Evolutionary conservation across 345 rosid genomes (phyloP), one percentile per base, ranked within the genome.

Genomic region (Brassica nigra): DNA sequence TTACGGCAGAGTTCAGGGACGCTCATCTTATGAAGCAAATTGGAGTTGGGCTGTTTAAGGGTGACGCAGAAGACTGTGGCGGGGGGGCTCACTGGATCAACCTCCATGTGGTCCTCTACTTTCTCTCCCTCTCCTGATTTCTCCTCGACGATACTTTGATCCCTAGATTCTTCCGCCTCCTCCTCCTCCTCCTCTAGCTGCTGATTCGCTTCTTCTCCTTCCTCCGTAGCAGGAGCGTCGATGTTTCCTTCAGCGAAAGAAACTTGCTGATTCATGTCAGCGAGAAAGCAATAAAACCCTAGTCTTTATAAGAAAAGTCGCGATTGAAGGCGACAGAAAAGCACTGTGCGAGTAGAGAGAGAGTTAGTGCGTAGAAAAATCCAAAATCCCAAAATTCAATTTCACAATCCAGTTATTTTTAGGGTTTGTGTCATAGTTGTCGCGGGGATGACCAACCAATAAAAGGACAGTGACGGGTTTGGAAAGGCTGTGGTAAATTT

Each of bases 261-360:
- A 57, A 57, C 77, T 66, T 79, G 88, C 52, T 83, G 89, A 72
- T 81, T 91, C 97, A 91, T 89, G 82, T 78, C 85, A 73, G 42
- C 82, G 58, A 66, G 70, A 68, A 78, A 67, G 75, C 28, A 44
- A 73, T 62, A 55, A 77, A 84, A 84, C 85, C 92, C 91, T 77
- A 86, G 82, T 28, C 66, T 75, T 71, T 80, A 82, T 59, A 81
- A 66, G 61, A 87, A 89, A 90, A 90, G 96, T 90, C 92, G 85
- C 91, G 71, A 80, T 65, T 92, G 98, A 94, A 86, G 97, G 98
- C 92, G 95, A 94, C 97, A 94, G 97, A 79, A 79, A 79, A 82
- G 28, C 86, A 89, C 91, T 86, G 93, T 88, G 78, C 65, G 63
- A 65, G 69, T 85, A 80, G 78, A 78, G 84, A 76, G 73, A 74